These are phyloP conservation scores for Phoma sp. DNA, from an alignment of 2,329 filamentous ascomycete species.

Conservation along the genomic window DNA sequence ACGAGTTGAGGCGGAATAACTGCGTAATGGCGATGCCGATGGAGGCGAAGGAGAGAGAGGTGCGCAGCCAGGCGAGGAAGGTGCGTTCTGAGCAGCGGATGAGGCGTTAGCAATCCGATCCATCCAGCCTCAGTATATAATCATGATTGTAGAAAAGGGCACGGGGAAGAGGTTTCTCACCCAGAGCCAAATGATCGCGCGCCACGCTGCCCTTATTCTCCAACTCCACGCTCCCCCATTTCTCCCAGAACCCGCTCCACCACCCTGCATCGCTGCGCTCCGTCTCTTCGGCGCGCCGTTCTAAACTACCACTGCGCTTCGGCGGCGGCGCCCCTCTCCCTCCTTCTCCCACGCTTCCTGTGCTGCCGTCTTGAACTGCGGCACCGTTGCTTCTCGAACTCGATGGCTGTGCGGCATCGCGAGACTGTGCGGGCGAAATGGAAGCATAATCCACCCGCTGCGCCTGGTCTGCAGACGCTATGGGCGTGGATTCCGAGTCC, in stretches of 20 bases:
- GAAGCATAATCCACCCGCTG: slow-evolving; percentile 29
- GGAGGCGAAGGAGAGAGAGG: slow-evolving; percentile 78
- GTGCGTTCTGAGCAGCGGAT: slow-evolving; percentile 67
- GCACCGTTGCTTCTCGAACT: slow-evolving; percentile 4
- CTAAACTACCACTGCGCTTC: slow-evolving; percentile 7
- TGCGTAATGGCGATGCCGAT: slow-evolving; percentile 86
- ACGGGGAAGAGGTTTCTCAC: slow-evolving; percentile 52
- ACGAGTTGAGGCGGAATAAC: slow-evolving; percentile 80
- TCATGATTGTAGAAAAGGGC: not conserved
- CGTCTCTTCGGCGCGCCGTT: slow-evolving; percentile 29
- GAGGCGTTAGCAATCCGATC: no score
- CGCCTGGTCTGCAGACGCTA: slow-evolving; percentile 18
- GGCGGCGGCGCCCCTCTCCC: not conserved
- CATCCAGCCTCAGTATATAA: no score
- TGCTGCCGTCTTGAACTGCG: slow-evolving; percentile 2
- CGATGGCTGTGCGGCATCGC: slow-evolving; percentile 1
- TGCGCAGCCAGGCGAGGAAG: slow-evolving; percentile 84
- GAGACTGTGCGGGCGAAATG: slow-evolving; percentile 24
- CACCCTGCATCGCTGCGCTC: slow-evolving; percentile 46
- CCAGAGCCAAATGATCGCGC: slow-evolving; percentile 79
- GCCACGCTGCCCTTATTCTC: slow-evolving; percentile 88
- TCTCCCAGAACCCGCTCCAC: slow-evolving; percentile 62
- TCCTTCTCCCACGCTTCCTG: not conserved
- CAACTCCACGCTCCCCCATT: slow-evolving; percentile 72
- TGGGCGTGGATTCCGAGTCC: slow-evolving; percentile 37